These are phyloP conservation scores for Cryphonectria radicalis DNA, from an alignment of 2,329 filamentous ascomycete genomes.

Conservation along the genomic window DNA sequence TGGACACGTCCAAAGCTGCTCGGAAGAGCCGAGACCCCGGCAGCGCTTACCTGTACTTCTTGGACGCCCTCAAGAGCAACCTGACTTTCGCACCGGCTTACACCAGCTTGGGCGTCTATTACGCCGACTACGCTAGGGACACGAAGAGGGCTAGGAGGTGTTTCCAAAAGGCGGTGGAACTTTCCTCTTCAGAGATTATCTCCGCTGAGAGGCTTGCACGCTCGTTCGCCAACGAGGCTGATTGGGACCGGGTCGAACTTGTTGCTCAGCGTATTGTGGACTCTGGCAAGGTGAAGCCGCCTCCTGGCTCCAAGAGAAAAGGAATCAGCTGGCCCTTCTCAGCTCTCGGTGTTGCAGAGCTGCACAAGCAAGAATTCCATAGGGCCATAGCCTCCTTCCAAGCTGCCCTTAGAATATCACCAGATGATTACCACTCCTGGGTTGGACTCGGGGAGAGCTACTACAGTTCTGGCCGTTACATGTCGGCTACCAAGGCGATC, in stretches of 20 bases:
- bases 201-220: conserved; percentile 86
- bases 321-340: conserved; percentile 96
- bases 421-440: conserved; percentile 92
- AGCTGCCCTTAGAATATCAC: conserved; percentile 80
- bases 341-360: conserved; percentile 88
- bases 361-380: conserved; percentile 90
- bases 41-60: conserved; percentile 81
- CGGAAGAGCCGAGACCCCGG: conserved; percentile 72
- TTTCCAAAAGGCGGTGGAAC: conserved; percentile 94
- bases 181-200: conserved; percentile 83
- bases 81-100: conserved; percentile 89
- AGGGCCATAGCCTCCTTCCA: conserved; percentile 93
- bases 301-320: conserved; percentile 90
- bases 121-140: conserved; percentile 88
- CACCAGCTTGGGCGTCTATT: conserved; percentile 87
- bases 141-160: conserved; percentile 85
- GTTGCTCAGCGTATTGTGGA: conserved; percentile 89
- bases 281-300: conserved; percentile 88
- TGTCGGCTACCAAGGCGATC: conserved; percentile 92
- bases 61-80: conserved; percentile 83
- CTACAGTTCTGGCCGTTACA: conserved; percentile 88
- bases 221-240: conserved; percentile 84
- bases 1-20: conserved; percentile 73
- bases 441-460: conserved; percentile 98
- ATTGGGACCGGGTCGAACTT: conserved; percentile 96